Base-by-base conservation (phyloP, 1,284 basidiomycete genomes). In the Dichomitus squalens region DNA sequence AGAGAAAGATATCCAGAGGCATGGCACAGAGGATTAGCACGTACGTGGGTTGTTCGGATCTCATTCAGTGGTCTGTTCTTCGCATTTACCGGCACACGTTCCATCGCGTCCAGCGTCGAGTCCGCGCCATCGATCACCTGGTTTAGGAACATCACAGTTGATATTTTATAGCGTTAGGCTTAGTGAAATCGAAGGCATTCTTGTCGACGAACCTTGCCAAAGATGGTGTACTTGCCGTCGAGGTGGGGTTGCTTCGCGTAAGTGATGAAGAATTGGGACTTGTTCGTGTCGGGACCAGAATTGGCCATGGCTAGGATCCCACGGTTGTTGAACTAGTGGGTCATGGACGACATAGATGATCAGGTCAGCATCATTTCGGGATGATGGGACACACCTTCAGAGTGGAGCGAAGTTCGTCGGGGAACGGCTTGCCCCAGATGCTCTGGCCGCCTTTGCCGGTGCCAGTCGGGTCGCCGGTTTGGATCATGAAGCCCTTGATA, bases 241-340 rank as follows among this genome's bases (percentile, higher is more conserved):
- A 98, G 83, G 69, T 96, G 95, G 1, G 91, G 76, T 68, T 97
- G 95, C 70, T 97, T 97, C 0, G 89, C 79, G 70, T 96, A 98
- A 1, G 94, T 90, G 70, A 98, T 87, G 76, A 97, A 96, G 76
- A 97, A 96, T 75, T 96, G 90, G 2, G 93, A 93, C 75, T 96
- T 97, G 78, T 97, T 98, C 20, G 91, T 88, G 72, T 96, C 92
- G 21, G 90, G 90, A 0, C 96, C 96, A 4, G 91, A 89, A 73
- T 98, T 98, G 51, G 95, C 96, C 94, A 98, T 97, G 23, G 95
- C 95, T n/a, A 97, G 87, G 62, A 97, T 83, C 18, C 95, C 95
- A 62, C 96, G 86, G 53, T 86, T 80, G 74, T 97, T 97, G 79
- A 98, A 98, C 94, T 96, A 72, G 33, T 16, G 23, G 16, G 51